Evolutionary conservation across 2,329 filamentous ascomycete genomes (phyloP), one percentile per base, ranked within the genome.

Genomic region (Aspergillus pseudonomiae): DNA sequence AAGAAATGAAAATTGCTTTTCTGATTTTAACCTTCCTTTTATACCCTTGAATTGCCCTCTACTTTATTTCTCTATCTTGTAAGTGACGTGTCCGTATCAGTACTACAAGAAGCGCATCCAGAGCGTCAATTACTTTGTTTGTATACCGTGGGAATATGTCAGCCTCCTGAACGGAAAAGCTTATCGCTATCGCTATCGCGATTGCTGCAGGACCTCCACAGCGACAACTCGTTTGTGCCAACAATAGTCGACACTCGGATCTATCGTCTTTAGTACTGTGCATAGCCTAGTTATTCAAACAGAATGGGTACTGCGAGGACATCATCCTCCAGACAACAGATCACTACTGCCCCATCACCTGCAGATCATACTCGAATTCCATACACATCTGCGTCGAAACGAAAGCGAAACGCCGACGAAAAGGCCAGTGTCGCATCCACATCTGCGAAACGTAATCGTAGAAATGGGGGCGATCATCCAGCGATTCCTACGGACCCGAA

Each of bases 351-450:
- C 11, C 21, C 48, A 12, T 52, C 28, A 16, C 26, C 28, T 16
- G 48, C 48, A 32, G 16, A 28, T 14, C 45, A 48, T 48, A 48
- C 45, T 48, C 45, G 12, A 16, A 48, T 24, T 26, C 24, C 26
- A 50, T 7, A 21, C n/a, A 30, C 28, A 12, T 34, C 28, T 52
- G 32, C 50, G 36, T 54, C 61, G 16, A 72, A 69, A 57, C 67
- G 67, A 61, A 70, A 70, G 52, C 63, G 63, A 48, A 46, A 16
- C n/a, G 32, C 34, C 6, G 55, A 55, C 6, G 46, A 57, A 16
- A 43, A 54, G 21, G n/a, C 30, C 12, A 39, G 55, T 41, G 4
- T 28, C 6, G 2, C 28, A 52, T 41, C 30, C 0, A 52, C 62
- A 19, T 30, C 66, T 5, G 32, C 58, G 2, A 69, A 67, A 41